phyloP scores from a whole-genome alignment of 2,329 filamentous ascomycete genomes.

The Colletotrichum gloeosporioides region DNA sequence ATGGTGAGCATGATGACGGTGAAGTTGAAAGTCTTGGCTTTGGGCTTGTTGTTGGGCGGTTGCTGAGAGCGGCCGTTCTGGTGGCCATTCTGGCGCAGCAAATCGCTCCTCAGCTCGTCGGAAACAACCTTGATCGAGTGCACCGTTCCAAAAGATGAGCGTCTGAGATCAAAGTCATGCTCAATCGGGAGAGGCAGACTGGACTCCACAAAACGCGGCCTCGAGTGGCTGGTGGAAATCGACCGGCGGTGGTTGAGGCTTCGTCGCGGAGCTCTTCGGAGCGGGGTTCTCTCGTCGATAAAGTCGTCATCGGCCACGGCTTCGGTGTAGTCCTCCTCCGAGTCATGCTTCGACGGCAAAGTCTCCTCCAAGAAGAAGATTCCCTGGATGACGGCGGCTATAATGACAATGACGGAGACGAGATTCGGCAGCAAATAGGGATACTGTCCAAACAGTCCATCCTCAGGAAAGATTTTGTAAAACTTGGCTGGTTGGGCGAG shows the following conservation, averaged over 20 bases:
- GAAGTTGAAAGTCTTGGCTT: slow-evolving; percentile 33
- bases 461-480: slow-evolving; percentile 39
- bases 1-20: slow-evolving; percentile 47
- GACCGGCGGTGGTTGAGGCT: slow-evolving; percentile 18
- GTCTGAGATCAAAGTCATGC: slow-evolving; percentile 39
- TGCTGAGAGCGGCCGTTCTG: background rate
- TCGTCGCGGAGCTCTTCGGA: slow-evolving; percentile 28
- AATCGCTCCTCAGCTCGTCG: slow-evolving; percentile 13
- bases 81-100: background rate
- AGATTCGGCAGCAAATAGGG: slow-evolving; percentile 66
- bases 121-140: slow-evolving; percentile 40
- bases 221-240: slow-evolving; percentile 25
- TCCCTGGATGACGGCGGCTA: slow-evolving; percentile 69
- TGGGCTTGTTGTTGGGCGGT: slow-evolving; percentile 23
- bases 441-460: slow-evolving; percentile 60
- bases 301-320: slow-evolving; percentile 28
- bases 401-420: slow-evolving; percentile 68
- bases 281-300: slow-evolving; percentile 30
- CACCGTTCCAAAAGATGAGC: slow-evolving; percentile 47
- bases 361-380: slow-evolving; percentile 64
- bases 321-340: slow-evolving; percentile 15
- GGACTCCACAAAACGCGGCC: slow-evolving; percentile 37
- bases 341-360: slow-evolving; percentile 26
- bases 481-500: slow-evolving; percentile 39
- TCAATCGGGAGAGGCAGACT: slow-evolving; percentile 36